Conservation (phyloP, 1,284 basidiomycete species). For the Cystobasidium pallidum region DNA sequence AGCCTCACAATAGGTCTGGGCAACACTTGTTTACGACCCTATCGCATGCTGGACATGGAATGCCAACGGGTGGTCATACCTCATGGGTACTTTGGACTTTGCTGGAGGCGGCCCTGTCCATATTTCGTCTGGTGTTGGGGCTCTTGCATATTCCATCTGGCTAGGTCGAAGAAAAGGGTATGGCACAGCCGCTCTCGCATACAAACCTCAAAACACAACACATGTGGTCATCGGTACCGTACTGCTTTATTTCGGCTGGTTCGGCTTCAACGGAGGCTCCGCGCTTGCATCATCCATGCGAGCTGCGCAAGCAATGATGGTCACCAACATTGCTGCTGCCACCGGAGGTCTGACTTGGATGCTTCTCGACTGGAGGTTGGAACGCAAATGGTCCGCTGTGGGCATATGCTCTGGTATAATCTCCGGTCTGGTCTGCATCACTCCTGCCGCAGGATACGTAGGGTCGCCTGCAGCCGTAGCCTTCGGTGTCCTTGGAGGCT, state of each 20-base stretch:
- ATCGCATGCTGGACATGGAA: constrained; percentile 51
- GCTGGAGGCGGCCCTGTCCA: constrained; percentile 59
- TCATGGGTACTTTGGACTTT: constrained; percentile 57
- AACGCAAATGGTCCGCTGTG: constrained; percentile 64
- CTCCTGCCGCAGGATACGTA: constrained; percentile 56
- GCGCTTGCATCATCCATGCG: constrained; percentile 58
- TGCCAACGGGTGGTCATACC: constrained; percentile 35
- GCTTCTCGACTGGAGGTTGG: constrained; percentile 57
- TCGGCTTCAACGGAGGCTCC: constrained; percentile 56
- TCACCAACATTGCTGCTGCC: constrained; percentile 57
- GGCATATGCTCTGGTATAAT: constrained; percentile 73
- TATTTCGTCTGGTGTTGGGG: constrained; percentile 56
- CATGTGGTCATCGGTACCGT: constrained; percentile 58
- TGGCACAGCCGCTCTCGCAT: constrained; percentile 57
- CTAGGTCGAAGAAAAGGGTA: constrained; percentile 59
- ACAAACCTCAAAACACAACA: constrained; percentile 58
- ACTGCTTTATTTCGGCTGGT: constrained; percentile 57
- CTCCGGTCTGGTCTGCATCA: constrained; percentile 79
- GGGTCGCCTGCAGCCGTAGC: constrained; percentile 69
- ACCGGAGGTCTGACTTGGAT: constrained; percentile 59
- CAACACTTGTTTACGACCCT: constrained; percentile 51
- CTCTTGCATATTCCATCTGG: constrained; percentile 54
- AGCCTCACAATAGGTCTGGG: constrained; percentile 27
- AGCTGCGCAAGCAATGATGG: constrained; percentile 57
- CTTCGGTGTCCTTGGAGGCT: constrained; percentile 74